Evolutionary conservation across 2,329 filamentous ascomycete genomes (phyloP), one percentile per base, ranked within the genome.

Genomic region (Parascedosporium putredinis): DNA sequence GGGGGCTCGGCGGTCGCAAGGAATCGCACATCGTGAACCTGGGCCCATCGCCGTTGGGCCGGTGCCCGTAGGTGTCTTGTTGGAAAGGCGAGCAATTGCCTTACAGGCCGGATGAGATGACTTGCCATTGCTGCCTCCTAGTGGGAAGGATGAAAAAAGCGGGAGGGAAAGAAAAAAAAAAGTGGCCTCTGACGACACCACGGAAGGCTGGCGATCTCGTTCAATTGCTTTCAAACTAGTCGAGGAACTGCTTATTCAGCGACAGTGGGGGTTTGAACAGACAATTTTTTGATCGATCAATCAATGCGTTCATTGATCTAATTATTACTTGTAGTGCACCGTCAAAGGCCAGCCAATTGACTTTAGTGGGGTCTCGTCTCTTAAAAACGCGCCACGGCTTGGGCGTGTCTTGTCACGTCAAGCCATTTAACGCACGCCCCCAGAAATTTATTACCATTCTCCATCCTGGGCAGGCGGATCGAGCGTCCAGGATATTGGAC

Each of bases 1-100:
- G 83, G 75, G 51, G 79, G 72, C 51, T 79, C 79, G 54, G 89
- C 86, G 14, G 88, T 93, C 53, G 85, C 85, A 43, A 95, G 78
- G 73, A 91, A 95, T 55, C 90, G 88, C 45, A 95, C 83, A 66
- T 96, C 88, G 66, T 94, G 88, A 25, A 96, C 89, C 60, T 88
- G 88, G 2, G 91, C 91, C 85, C 88, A 94, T 63, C 90, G 81
- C 50, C 84, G 80, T 66, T 96, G 91, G 57, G 27, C 31, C 7
- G 46, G 22, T 10, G 42, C 40, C 18, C 48, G 48, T 8, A 50
- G 47, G 36, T 20, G 18, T n/a, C 36, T 38, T 10, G 23, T 27
- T 27, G 52, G 14, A 9, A 51, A 36, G 12, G 42, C 29, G 20
- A 50, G 23, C 8, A 54, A 43, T 6, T 52, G 53, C 33, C 52